Base-by-base conservation (phyloP, 75 land plant genomes). In the Chamaecyparis obtusa region DNA sequence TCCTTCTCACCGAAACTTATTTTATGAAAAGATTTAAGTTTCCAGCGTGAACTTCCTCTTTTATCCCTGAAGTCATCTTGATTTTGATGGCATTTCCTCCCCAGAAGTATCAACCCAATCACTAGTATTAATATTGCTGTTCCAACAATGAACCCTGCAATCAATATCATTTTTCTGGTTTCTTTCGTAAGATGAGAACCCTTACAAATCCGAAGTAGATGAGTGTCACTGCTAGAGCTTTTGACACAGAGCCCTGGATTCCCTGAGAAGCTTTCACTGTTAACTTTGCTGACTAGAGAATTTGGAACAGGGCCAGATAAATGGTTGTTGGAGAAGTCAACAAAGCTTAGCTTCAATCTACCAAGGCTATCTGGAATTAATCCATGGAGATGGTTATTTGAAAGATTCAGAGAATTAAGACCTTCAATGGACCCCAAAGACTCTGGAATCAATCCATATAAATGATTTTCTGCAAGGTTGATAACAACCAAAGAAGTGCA, bases 241-340 rank as follows among this genome's bases (percentile, higher is more conserved):
- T 81, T 27, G 44, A 92, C 88, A 85, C 96, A 94, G 41, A 97
- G 92, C 9, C 89, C 90, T 30, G 88, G 54, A 84, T 97, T 97
- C 33, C 89, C 94, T 24, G 86, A 43, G 44, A 97, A 94, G 32
- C 96, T 93, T 81, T 91, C 85, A 19, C 86, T 78, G 83, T 94
- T 94, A 24, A 2, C 91, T 30, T 90, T 77, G 37, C 85, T 83
- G 27, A 89, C 54, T 76, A 97, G 89, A 41, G 85, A 76, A 41
- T 87, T 57, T 24, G 99, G 97, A 83, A 98, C 82, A 24, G 43
- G 88, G 32, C 99, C 99, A 3, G 92, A 88, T 32, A 97, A 88
- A 9, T 86, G 69, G 83, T 97, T 97, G 6, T 86, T 48, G 15
- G 96, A 93, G 41, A 96, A 89, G 86, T 96, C 98, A 71, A 96